Conservation (phyloP, 1,284 basidiomycete species). For the Laetiporus sulphureus region DNA sequence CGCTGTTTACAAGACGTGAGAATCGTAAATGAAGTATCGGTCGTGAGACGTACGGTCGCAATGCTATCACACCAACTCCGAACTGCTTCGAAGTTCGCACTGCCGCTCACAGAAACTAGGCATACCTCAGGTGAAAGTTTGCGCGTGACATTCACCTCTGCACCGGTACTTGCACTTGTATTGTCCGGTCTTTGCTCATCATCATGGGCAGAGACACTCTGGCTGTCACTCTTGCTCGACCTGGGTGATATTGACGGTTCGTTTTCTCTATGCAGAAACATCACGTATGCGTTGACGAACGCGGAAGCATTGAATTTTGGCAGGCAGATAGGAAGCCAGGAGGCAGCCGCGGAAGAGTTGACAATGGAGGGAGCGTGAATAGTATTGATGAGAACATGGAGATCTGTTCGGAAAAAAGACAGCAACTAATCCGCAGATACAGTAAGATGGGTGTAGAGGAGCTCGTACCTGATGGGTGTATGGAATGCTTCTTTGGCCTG, state of each 20-base stretch:
- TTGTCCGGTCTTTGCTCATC: not conserved
- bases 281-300: constrained; percentile 91
- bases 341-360: constrained; percentile 71
- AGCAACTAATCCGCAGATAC: not conserved
- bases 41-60: constrained; percentile 48
- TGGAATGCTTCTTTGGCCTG: constrained; percentile 87
- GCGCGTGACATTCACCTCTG: not conserved
- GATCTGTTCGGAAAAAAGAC: constrained; percentile 47
- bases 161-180: not conserved
- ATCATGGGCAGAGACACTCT: no score
- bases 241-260: no score
- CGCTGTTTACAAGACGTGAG: constrained; percentile 32
- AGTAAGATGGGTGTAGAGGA: constrained; percentile 4
- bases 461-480: constrained; percentile 80
- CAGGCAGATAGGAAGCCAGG: constrained; percentile 94
- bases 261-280: constrained; percentile 45
- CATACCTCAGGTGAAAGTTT: constrained; percentile 33
- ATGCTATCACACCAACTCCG: constrained; percentile 67
- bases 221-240: no score
- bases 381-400: constrained; percentile 85
- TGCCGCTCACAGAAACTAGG: constrained; percentile 62
- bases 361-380: constrained; percentile 62
- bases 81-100: constrained; percentile 62
- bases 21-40: not conserved
- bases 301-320: constrained; percentile 90